Percentiles rank a stretch among this genome's conserved stretches.
These are phyloP conservation scores for Sherardia arvensis DNA, from an alignment of 257 asterid genomes.

Conservation along the genomic window DNA sequence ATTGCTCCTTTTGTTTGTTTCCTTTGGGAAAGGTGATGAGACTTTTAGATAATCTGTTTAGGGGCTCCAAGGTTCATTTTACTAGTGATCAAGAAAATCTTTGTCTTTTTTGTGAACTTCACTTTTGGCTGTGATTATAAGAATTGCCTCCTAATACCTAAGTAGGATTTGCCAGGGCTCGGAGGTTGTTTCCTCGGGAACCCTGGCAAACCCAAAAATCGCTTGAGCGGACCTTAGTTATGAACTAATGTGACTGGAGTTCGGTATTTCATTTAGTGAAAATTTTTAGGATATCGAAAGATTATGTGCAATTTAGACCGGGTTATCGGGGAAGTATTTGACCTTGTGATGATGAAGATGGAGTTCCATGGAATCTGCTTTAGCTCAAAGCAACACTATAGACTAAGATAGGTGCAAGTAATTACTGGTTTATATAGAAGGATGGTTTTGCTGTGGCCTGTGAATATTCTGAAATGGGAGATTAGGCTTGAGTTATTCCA, in stretches of 20 bases:
- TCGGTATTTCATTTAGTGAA: background rate
- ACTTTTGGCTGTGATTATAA: background rate
- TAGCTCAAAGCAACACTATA: background rate
- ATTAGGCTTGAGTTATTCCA: slow-evolving; percentile 14
- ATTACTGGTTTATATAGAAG: background rate
- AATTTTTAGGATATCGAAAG: background rate
- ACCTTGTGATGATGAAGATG: background rate
- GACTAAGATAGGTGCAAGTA: background rate
- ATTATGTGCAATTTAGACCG: background rate
- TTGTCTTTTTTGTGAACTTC: background rate
- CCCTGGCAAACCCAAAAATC: background rate
- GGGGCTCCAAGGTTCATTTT: slow-evolving; percentile 6
- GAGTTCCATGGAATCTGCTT: slow-evolving; percentile 5
- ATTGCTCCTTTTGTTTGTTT: background rate
- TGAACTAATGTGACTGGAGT: slow-evolving; percentile 10
- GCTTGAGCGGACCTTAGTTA: slow-evolving; percentile 2
- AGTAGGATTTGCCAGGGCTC: background rate
- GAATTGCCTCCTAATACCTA: background rate
- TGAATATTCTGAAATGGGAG: slow-evolving; percentile 12
- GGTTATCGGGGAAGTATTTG: background rate
- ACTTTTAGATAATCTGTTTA: background rate
- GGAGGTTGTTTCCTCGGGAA: background rate
- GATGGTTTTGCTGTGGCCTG: background rate
- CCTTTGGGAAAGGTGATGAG: background rate
- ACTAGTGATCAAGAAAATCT: slow-evolving; percentile 5